Conservation (phyloP, 2,329 filamentous ascomycete species). For the Cladosporium sp. region DNA sequence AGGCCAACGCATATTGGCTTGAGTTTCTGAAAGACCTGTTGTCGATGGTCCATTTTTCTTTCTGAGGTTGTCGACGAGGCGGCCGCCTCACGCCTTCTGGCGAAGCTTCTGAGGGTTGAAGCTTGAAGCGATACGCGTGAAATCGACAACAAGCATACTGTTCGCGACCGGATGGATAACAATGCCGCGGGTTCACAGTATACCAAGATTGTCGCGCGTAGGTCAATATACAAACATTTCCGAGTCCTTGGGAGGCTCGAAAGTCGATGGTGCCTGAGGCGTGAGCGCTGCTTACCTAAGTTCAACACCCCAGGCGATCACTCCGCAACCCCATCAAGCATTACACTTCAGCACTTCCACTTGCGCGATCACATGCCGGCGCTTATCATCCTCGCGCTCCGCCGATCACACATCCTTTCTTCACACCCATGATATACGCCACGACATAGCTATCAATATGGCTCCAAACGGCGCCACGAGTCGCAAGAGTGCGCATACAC, state of each 20-base stretch:
- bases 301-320: not conserved
- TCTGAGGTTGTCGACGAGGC: not conserved
- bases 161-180: not conserved
- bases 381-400: not conserved
- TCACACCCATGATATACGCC: not conserved
- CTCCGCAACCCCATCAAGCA: not conserved
- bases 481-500: slow-evolving; percentile 34
- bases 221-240: not conserved
- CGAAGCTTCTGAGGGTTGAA: not conserved
- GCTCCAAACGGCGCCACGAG: slow-evolving; percentile 36
- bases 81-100: not conserved
- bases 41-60: slow-evolving; percentile 32
- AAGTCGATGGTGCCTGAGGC: not conserved
- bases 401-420: not conserved
- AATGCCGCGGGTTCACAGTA: not conserved
- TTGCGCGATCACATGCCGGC: slow-evolving; percentile 8
- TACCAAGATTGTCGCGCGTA: not conserved
- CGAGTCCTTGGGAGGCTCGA: not conserved
- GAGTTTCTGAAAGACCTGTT: slow-evolving; percentile 52
- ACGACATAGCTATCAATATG: slow-evolving; percentile 27
- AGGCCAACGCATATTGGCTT: slow-evolving; percentile 62
- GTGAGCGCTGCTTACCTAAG: not conserved
- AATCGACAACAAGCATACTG: not conserved
- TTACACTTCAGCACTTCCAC: slow-evolving; percentile 2
- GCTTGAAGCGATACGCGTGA: not conserved